Evolutionary conservation across 352 stramenopile species (phyloP).

Genomic region (Thraustochytrium striatum): DNA sequence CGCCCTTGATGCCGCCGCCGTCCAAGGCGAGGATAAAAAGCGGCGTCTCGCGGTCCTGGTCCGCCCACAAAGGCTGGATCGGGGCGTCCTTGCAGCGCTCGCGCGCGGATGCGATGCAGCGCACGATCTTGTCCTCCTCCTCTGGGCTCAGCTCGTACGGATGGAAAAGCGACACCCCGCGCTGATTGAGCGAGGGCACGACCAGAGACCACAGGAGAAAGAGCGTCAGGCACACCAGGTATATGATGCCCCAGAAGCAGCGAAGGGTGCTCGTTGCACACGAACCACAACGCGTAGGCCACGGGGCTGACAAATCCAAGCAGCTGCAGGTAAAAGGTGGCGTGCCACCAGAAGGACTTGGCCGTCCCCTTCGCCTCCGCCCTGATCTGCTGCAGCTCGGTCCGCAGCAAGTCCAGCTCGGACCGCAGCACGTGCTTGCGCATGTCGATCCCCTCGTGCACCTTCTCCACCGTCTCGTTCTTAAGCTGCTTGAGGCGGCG

Average conservation of each 20-base stretch:
- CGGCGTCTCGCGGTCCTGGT: slow-evolving; percentile 41
- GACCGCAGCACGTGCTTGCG: slow-evolving; percentile 19
- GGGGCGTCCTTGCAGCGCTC: background rate
- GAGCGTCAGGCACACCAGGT: background rate
- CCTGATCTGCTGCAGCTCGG: no score
- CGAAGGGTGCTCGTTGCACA: slow-evolving; percentile 33
- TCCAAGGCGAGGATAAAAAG: slow-evolving; percentile 49
- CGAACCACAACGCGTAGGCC: background rate
- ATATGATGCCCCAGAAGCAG: background rate
- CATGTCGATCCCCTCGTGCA: background rate
- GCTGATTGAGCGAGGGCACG: background rate
- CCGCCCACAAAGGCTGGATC: slow-evolving; percentile 11
- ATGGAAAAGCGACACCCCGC: slow-evolving; percentile 12
- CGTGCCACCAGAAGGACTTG: background rate
- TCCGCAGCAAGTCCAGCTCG: background rate
- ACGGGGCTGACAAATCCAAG: slow-evolving; percentile 8
- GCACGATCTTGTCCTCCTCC: background rate
- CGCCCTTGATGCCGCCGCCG: slow-evolving; percentile 46
- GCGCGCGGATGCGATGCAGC: background rate
- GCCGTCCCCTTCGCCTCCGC: background rate
- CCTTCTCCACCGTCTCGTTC: background rate
- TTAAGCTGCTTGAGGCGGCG: background rate
- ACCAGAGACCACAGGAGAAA: slow-evolving; percentile 27
- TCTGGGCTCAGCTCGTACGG: slow-evolving; percentile 22
- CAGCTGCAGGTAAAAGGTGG: slow-evolving; percentile 9